Base-by-base conservation (phyloP, 2,329 filamentous ascomycete species). In the Fusarium burgessii region DNA sequence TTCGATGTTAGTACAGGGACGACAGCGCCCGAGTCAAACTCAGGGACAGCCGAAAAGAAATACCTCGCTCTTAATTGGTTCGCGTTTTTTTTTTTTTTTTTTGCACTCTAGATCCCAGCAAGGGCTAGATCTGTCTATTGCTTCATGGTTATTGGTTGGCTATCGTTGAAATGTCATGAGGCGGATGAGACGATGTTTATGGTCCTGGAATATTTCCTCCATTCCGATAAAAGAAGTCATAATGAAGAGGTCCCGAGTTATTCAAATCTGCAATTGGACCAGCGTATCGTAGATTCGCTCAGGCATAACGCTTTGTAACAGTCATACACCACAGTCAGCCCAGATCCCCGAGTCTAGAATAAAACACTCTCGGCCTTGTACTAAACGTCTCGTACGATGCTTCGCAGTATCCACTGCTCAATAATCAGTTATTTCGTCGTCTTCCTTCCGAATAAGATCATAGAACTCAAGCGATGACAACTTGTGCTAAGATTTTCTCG, bases 21-120 rank as follows among this genome's bases (percentile, higher is more conserved):
- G 47, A 64, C 70, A 43, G 61, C 43, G 57, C 54, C 65, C 69
- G 69, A 72, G 66, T 70, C 70, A 67, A 66, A 70, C 66, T 62
- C 60, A 62, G 52, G 61, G 50, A 70, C 65, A 47, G 25, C 29
- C 20, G 61, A 58, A 61, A 61, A 63, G 64, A 73, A 76, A 75
- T 76, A 76, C 70, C 59, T 67, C 27, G 33, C 32, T 40, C 27
- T 18, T 62, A 38, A 75, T 75, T 75, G 73, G 73, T 14, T 23
- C 23, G 35, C 25, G 23, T 17, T 18, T 52, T 45, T n/a, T n/a
- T n/a, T n/a, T n/a, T n/a, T n/a, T n/a, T n/a, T n/a, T n/a, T 38
- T 29, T 14, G 41, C 52, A 43, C 50, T 57, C 46, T 56, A 62
- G 43, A 61, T 55, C 42, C 49, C 35, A 56, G 38, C 35, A 52